Base-by-base conservation (phyloP, 129 eudicot species). In the Sambucus nigra region DNA sequence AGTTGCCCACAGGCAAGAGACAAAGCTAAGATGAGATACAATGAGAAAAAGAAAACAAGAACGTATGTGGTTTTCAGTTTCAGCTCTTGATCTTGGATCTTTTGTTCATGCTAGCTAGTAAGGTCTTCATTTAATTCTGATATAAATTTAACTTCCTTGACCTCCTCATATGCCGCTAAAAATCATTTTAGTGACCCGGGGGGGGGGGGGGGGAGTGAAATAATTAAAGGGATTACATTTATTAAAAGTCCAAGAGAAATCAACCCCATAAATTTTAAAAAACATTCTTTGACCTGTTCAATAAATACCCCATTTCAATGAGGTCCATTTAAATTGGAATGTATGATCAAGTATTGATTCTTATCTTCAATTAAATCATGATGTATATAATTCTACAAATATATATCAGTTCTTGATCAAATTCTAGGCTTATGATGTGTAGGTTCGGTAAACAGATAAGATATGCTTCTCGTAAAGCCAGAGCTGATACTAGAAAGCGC, bases 21-120 rank as follows among this genome's bases (percentile, higher is more conserved):
- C 44, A 73, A 84, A 71, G 94, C 94, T 3, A 84, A 80, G 77
- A 84, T 80, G 88, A 80, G 88, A 75, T 84, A 80, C 75, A 73
- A 80, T 2, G 94, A 76, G 53, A 80, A 84, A 62, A 84, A 84
- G 80, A 80, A 80, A 73, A 80, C 85, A 26, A 60, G 94, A 64
- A 80, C 56, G 84, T 77, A 77, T 6, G 71, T 26, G 14, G 8
- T 35, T 35, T 7, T 7, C n/a, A n/a, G 18, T 32, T 59, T 40
- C 13, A 15, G 33, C 59, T 39, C 42, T 33, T 55, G 2, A 11
- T 61, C 2, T 14, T 54, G 11, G 25, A n/a, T 42, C 20, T 38
- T 39, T 38, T 10, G 6, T 20, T 9, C 4, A 46, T 51, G 14
- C 12, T 1, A 8, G 28, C 11, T 49, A 49, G 23, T 10, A 22